phyloP scores from a whole-genome alignment of 129 eudicot genomes.

The Artemisia tridentata region DNA sequence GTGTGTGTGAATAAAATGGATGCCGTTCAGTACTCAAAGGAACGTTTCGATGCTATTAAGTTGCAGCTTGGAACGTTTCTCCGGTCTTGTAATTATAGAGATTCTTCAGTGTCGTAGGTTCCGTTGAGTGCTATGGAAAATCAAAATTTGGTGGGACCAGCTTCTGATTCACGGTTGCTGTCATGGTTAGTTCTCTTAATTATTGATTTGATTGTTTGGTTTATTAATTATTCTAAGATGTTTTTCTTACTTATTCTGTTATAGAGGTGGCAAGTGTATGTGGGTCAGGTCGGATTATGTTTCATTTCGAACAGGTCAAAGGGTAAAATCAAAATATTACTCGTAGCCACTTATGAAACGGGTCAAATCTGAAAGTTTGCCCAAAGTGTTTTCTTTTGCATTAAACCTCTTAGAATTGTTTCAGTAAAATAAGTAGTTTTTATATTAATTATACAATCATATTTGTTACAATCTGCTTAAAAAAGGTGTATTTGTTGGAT shows the following conservation, averaged over 20 bases:
- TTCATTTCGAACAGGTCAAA: not conserved
- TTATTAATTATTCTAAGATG: not conserved
- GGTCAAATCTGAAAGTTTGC: too few relatives aligned
- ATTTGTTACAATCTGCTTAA: too few relatives aligned
- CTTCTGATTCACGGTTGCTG: conserved; percentile 64
- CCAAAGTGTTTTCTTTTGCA: too few relatives aligned
- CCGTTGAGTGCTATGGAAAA: conserved; percentile 96
- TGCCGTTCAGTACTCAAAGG: conserved; percentile 68
- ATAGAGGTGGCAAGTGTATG: not conserved
- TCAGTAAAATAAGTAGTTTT: too few relatives aligned
- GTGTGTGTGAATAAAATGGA: conserved; percentile 92
- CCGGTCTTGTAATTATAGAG: conserved; percentile 75
- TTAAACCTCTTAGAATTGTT: too few relatives aligned
- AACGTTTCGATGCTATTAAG: conserved; percentile 68
- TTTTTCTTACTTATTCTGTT: not conserved
- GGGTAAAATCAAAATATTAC: too few relatives aligned
- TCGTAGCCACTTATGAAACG: too few relatives aligned
- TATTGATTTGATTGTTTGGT: conserved; percentile 1
- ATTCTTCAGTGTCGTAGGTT: conserved; percentile 67
- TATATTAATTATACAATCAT: too few relatives aligned
- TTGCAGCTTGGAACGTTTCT: conserved; percentile 78
- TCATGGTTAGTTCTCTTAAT: conserved; percentile 60
- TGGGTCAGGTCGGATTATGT: not conserved
- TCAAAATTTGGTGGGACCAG: conserved; percentile 70
- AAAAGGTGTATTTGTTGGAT: too few relatives aligned